Base-by-base conservation (phyloP, 2,329 filamentous ascomycete genomes). In the Penicillium sp. region DNA sequence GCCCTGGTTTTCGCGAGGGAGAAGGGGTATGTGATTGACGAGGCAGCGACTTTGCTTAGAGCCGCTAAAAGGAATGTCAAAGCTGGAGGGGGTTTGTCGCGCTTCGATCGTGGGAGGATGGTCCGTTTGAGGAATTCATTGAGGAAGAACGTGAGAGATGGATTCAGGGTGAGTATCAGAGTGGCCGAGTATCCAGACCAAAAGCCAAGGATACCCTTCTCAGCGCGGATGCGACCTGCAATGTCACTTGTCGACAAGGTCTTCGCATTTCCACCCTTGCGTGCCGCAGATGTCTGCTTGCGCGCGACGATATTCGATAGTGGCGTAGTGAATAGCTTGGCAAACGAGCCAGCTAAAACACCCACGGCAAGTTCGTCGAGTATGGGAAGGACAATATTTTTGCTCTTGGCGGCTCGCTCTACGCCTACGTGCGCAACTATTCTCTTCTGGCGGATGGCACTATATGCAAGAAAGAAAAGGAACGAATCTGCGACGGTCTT, bases 121-220 rank as follows among this genome's bases (percentile, higher is more conserved):
- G 80, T 70, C 52, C 84, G 81, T 63, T 88, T 87, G 21, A 94
- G 77, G 8, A 87, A 77, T 65, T 91, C 87, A 69, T 95, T 90
- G 31, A 96, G 78, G 65, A 93, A 87, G 71, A 96, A 93, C 0
- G 93, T 96, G 62, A 96, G 83, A 63, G 89, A 88, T 1, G 93
- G 92, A 68, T 96, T 96, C 29, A 96, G 80, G 0, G 92, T 93
- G 50, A 96, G 77, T 40, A 96, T 81, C 57, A 96, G 74, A 23
- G 84, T 88, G 2, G 91, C 91, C 21, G 89, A 90, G 73, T 96
- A 96, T 0, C 92, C 92, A 0, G 91, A 88, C 93, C 92, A 96
- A 67, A 96, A 88, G 2, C 91, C 91, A 45, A 79, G 71, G 10
- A 92, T 59, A 0, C 92, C 91, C 65, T 88, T 89, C 70, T 93